Percentiles rank a stretch among this genome's conserved stretches.
These are phyloP conservation scores for Paramecium biaurelia DNA, from an alignment of 73 alveolate species.

Conservation along the genomic window DNA sequence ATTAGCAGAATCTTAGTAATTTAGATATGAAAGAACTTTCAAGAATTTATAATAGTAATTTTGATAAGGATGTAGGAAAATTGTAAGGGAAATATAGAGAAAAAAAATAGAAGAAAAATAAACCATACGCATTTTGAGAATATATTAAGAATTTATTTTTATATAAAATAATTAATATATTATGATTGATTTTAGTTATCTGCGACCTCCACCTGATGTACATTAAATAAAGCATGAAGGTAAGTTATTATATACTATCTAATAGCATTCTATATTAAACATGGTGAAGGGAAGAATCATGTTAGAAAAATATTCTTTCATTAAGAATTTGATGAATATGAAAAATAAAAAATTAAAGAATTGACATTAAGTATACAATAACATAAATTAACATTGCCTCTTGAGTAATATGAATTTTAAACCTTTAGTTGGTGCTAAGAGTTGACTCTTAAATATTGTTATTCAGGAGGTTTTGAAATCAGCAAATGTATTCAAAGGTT, in stretches of 20 bases:
- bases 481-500: constrained; percentile 48
- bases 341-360: constrained; percentile 24
- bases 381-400: constrained; percentile 44
- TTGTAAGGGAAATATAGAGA: neutral
- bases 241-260: neutral
- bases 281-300: constrained; percentile 55
- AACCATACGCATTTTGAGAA: neutral
- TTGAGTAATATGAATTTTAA: constrained; percentile 16
- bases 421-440: constrained; percentile 55
- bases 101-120: neutral
- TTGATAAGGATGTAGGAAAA: neutral
- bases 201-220: constrained; percentile 32
- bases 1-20: neutral
- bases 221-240: neutral
- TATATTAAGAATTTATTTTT: neutral
- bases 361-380: neutral
- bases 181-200: constrained; percentile 36
- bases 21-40: neutral
- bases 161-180: neutral
- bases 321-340: constrained; percentile 56
- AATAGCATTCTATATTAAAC: constrained; percentile 50
- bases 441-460: constrained; percentile 57
- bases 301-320: constrained; percentile 44
- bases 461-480: constrained; percentile 64
- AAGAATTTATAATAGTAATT: neutral